Conservation (phyloP, 2,329 filamentous ascomycete species). For the Pseudogymnoascus sp. region DNA sequence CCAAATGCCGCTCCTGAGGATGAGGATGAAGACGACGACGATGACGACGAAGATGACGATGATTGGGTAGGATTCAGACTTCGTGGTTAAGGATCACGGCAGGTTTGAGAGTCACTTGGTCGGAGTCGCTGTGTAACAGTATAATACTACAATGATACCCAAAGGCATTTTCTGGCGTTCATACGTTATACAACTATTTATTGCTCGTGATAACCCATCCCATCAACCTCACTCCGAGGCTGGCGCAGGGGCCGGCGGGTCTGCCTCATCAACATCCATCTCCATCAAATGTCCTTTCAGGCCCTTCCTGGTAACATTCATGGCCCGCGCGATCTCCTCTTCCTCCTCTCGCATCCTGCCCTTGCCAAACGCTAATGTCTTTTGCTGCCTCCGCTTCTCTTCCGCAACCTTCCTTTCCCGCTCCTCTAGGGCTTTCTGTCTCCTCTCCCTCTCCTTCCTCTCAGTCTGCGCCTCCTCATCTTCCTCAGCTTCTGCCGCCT, state of each 20-base stretch:
- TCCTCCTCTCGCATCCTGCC: constrained; percentile 59
- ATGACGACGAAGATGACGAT: constrained; percentile 40
- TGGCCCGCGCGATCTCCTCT: constrained; percentile 58
- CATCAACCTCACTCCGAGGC: neutral
- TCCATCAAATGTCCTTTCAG: constrained; percentile 50
- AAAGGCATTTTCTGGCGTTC: neutral
- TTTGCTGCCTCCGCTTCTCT: constrained; percentile 52
- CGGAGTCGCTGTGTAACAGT: neutral
- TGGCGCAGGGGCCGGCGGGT: neutral
- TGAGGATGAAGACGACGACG: constrained; percentile 37
- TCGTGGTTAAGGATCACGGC: constrained; percentile 1
- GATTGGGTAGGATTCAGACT: constrained; percentile 52
- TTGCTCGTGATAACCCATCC: neutral
- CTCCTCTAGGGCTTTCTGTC: constrained; percentile 61
- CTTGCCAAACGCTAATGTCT: constrained; percentile 52
- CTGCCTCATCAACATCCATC: constrained; percentile 14
- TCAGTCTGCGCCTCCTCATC: constrained; percentile 46
- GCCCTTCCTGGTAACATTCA: constrained; percentile 61
- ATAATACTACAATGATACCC: constrained; percentile 9
- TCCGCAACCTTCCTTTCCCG: constrained; percentile 55
- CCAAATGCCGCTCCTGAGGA: constrained; percentile 28
- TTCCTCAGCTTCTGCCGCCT: constrained; percentile 37
- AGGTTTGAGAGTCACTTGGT: neutral
- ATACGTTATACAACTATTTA: neutral
- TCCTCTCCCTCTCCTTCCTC: constrained; percentile 44